Base-by-base conservation (phyloP, 2,329 filamentous ascomycete species). In the Hypomyces perniciosus region DNA sequence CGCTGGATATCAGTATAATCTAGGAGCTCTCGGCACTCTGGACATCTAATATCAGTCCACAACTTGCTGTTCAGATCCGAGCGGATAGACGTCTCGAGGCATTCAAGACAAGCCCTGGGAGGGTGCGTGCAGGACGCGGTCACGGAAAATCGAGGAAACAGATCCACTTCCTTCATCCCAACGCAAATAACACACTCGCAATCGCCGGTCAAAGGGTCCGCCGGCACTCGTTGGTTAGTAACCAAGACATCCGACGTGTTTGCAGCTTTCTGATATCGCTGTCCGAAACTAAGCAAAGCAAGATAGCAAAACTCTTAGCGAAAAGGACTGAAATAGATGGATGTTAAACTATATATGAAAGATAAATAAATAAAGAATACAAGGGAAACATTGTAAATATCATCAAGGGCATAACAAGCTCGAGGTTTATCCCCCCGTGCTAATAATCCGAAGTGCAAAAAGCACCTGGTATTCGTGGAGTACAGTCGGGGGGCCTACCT, bases 11-110 rank as follows among this genome's bases (percentile, higher is more conserved):
- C 73, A 12, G 64, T 60, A 54, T 75, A 73, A 7, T 65, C 57
- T 2, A 83, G 63, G 0, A 59, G 55, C 28, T 63, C 65, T 3
- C 67, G 57, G 54, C 80, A 84, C 45, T 78, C 73, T 0, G 78
- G 77, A 46, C 80, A 84, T 41, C 64, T 65, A 38, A 82, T 70
- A 8, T 74, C 67, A 33, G 73, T 70, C 70, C 73, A 75, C 2
- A 66, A 51, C 26, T 64, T 67, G 54, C 44, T 62, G 30, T 58
- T 58, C 10, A 72, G 44, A 43, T 70, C 67, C 2, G 63, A 61
- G 27, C 57, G 57, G 35, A 73, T 70, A 2, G 65, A 69, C 6
- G 58, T 55, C 7, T 62, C 59, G 4, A 73, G 29, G 37, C 70
- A 72, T 12, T 62, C 61, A 8, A 66, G 56, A 33, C 70, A 72